Conservation (phyloP, 2,329 filamentous ascomycete genomes). For the Fusarium scirpi region DNA sequence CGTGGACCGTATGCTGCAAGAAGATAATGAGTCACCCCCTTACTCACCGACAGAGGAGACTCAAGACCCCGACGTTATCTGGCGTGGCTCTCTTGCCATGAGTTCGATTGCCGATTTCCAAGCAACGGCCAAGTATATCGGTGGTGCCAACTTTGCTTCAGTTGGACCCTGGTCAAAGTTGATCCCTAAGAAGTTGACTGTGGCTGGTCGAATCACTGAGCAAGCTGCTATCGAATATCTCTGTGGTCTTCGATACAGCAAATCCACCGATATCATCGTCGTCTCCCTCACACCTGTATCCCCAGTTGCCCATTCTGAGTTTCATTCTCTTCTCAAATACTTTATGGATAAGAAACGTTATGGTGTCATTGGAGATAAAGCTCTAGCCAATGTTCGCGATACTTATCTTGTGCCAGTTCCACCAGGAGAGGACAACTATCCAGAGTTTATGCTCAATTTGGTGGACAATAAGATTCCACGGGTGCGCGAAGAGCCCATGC, state of each 20-base stretch:
- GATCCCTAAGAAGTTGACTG: slow-evolving; percentile 75
- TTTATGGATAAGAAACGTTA: slow-evolving; percentile 86
- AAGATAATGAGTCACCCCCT: slow-evolving; percentile 82
- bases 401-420: slow-evolving; percentile 91
- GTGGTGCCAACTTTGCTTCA: slow-evolving; percentile 79
- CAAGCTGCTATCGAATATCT: slow-evolving; percentile 91
- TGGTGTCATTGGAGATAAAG: slow-evolving; percentile 85
- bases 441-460: slow-evolving; percentile 90
- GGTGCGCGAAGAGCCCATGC: slow-evolving; percentile 77
- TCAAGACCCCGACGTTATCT: slow-evolving; percentile 76
- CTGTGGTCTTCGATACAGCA: slow-evolving; percentile 84
- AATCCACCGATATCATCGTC: slow-evolving; percentile 85
- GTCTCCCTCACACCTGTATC: slow-evolving; percentile 77
- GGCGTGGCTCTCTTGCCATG: slow-evolving; percentile 83
- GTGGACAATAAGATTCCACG: slow-evolving; percentile 83
- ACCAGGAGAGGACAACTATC: slow-evolving; percentile 75
- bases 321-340: slow-evolving; percentile 86
- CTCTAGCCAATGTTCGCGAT: slow-evolving; percentile 81
- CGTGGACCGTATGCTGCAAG: slow-evolving; percentile 88
- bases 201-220: slow-evolving; percentile 84
- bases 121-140: slow-evolving; percentile 84
- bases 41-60: slow-evolving; percentile 84
- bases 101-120: slow-evolving; percentile 79
- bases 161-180: slow-evolving; percentile 79
- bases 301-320: slow-evolving; percentile 69